Evolutionary conservation across 2,329 filamentous ascomycete species (phyloP).

Genomic region (Catunica adiposa): DNA sequence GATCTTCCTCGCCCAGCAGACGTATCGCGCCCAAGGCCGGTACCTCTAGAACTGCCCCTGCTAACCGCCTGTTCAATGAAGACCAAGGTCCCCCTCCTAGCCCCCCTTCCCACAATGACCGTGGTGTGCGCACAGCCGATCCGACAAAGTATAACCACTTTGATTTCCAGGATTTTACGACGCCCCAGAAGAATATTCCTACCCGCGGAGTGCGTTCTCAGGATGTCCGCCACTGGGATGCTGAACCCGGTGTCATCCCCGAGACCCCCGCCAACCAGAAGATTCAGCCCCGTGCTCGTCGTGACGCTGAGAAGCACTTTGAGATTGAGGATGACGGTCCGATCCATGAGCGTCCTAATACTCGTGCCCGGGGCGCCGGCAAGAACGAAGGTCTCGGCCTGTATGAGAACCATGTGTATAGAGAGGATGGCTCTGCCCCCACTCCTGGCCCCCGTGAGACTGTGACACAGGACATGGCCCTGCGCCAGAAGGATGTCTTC

Average conservation of each 20-base stretch:
- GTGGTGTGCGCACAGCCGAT: conserved; percentile 4
- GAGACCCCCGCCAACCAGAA: conserved; percentile 39
- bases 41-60: conserved; percentile 36
- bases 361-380: conserved; percentile 48
- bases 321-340: conserved; percentile 54
- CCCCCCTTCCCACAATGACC: conserved; percentile 26
- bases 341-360: conserved; percentile 30
- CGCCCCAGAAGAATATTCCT: conserved; percentile 55
- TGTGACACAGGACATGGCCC: conserved; percentile 16
- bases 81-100: conserved; percentile 46
- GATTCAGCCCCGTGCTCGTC: conserved; percentile 50
- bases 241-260: conserved; percentile 34
- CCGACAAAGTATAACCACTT: conserved; percentile 13
- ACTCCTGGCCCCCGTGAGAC: conserved; percentile 22
- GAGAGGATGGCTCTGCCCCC: conserved; percentile 33
- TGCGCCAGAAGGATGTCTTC: conserved; percentile 46
- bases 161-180: conserved; percentile 66
- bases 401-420: conserved; percentile 57
- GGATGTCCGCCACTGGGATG: conserved; percentile 65
- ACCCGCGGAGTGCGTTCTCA: conserved; percentile 44
- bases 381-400: conserved; percentile 35
- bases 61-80: conserved; percentile 39
- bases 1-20: conserved; percentile 29
- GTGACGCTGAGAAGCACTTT: conserved; percentile 69
- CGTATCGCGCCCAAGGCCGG: conserved; percentile 33